phyloP scores from a whole-genome alignment of 1,139 yeast species.

The Pichia sp. region DNA sequence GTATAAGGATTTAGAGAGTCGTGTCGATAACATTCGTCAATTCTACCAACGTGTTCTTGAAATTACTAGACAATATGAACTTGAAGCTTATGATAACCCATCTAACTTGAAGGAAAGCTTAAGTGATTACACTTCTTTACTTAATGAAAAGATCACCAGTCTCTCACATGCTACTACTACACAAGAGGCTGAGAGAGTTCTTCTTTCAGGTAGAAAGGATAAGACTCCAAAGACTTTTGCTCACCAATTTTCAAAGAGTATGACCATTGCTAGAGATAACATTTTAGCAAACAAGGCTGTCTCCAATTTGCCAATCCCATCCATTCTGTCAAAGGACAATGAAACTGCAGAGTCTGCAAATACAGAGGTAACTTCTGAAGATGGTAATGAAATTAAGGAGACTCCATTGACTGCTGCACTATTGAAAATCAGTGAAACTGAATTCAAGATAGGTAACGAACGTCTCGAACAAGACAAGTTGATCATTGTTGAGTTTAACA shows the following conservation, averaged over 20 bases:
- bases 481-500: constrained; percentile 50
- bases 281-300: constrained; percentile 24
- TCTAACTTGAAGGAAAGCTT: constrained; percentile 57
- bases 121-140: constrained; percentile 52
- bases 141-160: constrained; percentile 48
- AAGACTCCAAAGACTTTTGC: constrained; percentile 42
- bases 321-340: background rate
- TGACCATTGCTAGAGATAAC: constrained; percentile 31
- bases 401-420: constrained; percentile 44
- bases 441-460: constrained; percentile 53
- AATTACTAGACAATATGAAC: constrained; percentile 56
- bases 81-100: constrained; percentile 67
- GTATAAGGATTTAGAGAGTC: constrained; percentile 57
- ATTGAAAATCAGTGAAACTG: constrained; percentile 48
- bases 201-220: constrained; percentile 27
- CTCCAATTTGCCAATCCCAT: constrained; percentile 6
- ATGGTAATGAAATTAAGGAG: constrained; percentile 20
- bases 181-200: constrained; percentile 53
- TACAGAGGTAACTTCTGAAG: constrained; percentile 17
- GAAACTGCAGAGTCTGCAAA: constrained; percentile 26
- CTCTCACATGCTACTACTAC: constrained; percentile 56
- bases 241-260: constrained; percentile 42
- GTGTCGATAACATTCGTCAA: constrained; percentile 54
- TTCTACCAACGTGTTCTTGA: constrained; percentile 54
- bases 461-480: constrained; percentile 60